Evolutionary conservation across 306 rosid species (phyloP), one percentile per base, ranked within the genome.

Genomic region (Fagus crenata): DNA sequence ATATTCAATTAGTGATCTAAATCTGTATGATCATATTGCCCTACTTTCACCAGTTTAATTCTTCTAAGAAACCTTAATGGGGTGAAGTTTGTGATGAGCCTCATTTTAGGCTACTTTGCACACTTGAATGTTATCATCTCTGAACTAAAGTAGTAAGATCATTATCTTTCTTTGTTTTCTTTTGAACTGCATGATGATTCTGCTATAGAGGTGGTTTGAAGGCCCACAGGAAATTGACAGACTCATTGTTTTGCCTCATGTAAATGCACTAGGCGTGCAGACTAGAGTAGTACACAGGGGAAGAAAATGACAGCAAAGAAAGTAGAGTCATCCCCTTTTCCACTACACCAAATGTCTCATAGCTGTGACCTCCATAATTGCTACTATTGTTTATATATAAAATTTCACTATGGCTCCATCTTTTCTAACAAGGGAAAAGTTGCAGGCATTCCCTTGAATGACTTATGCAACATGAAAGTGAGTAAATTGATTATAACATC

Each of bases 21-120:
- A 42, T 77, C 17, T 77, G 58, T 59, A 49, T 74, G 58, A 76
- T 77, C 40, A 43, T 61, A 53, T 18, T 67, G 31, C 55, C 31
- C 18, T 63, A 18, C 51, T 40, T 54, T 74, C 58, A 55, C 42
- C 31, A 37, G 46, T 77, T 77, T 77, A 63, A 51, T 79, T 49
- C 31, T 79, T 49, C 31, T 13, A 37, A 17, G 78, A 74, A 77
- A 81, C n/a, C 49, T 69, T 53, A 15, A 12, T 4, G 32, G 72
- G 58, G 59, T 11, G 43, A 17, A 14, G 69, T n/a, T 14, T 15
- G 61, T 63, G 61, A 70, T 78, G 53, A 63, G 56, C 77, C 41
- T 61, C 68, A 58, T 65, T 46, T 67, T 60, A 41, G 54, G 61
- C 13, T 68, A 32, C 56, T 59, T 15, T 40, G 42, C 41, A 46